phyloP scores from a whole-genome alignment of 306 rosid genomes.

The Luffa aegyptiaca region DNA sequence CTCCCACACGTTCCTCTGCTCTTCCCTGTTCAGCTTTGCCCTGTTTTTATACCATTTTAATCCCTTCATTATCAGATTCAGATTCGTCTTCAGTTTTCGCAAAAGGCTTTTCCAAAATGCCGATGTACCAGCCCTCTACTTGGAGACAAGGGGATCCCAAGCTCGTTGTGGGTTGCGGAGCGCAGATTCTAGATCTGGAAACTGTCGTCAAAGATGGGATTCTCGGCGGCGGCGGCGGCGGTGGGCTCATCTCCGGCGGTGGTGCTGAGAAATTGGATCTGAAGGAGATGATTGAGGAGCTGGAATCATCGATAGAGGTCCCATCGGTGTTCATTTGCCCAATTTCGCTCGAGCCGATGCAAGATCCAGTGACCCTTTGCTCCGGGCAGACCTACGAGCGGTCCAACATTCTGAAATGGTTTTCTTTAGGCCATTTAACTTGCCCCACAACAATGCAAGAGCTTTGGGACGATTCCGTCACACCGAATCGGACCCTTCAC shows the following conservation, averaged over 20 bases:
- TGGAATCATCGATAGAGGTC: slow-evolving; percentile 33
- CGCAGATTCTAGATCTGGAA: slow-evolving; percentile 30
- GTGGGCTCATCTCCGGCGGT: background rate
- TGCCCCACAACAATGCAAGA: slow-evolving; percentile 57
- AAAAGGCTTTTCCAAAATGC: slow-evolving; percentile 32
- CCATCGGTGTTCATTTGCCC: slow-evolving; percentile 46
- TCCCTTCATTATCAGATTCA: background rate
- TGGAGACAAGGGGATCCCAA: slow-evolving; percentile 12
- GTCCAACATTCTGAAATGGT: slow-evolving; percentile 42
- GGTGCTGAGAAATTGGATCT: slow-evolving; percentile 27
- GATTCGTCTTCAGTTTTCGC: background rate
- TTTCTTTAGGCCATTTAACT: slow-evolving; percentile 39
- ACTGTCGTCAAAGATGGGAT: slow-evolving; percentile 34
- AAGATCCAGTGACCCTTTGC: slow-evolving; percentile 48
- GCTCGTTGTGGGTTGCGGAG: slow-evolving; percentile 14
- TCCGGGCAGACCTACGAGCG: slow-evolving; percentile 56
- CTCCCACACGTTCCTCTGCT: slow-evolving; percentile 39
- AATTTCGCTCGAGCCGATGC: slow-evolving; percentile 46
- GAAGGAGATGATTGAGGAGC: slow-evolving; percentile 30
- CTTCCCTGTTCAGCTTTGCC: background rate
- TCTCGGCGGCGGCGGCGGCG: slow-evolving; percentile 25
- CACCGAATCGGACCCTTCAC: slow-evolving; percentile 33
- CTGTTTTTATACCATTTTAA: background rate
- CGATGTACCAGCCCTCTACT: slow-evolving; percentile 18
- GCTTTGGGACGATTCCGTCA: slow-evolving; percentile 43